Evolutionary conservation across 495 filamentous ascomycete species (phyloP).

Genomic region (Aspergillus cavernicola): DNA sequence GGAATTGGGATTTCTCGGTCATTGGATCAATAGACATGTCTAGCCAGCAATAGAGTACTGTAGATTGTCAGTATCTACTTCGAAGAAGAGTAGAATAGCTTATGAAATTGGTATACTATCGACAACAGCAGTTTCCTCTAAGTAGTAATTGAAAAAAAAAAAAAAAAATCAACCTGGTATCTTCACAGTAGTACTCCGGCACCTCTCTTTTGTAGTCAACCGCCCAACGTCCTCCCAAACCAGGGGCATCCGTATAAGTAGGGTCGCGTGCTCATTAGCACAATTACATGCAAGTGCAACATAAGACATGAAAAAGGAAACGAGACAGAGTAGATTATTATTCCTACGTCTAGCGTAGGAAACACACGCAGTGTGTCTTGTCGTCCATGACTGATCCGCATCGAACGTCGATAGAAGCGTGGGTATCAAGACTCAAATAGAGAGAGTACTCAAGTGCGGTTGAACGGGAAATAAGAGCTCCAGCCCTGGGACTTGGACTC

Average conservation of each 20-base stretch:
- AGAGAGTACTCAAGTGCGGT: not conserved
- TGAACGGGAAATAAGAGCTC: conserved; percentile 14
- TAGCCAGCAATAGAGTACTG: no score
- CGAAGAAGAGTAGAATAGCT: no score
- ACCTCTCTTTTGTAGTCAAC: not conserved
- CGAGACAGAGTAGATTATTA: not conserved
- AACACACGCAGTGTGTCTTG: not conserved
- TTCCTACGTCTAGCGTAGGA: conserved; percentile 1
- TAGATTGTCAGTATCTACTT: no score
- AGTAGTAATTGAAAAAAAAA: no score
- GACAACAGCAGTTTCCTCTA: no score
- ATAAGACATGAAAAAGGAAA: not conserved
- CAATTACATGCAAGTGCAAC: no score
- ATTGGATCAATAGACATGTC: no score
- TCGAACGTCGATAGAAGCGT: not conserved
- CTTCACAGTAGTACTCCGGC: not conserved
- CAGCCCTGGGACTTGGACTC: conserved; percentile 4
- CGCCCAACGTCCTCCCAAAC: not conserved
- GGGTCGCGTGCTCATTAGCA: not conserved
- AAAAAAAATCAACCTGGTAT: not conserved
- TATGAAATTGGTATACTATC: no score
- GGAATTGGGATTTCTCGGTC: no score
- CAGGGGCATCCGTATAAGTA: not conserved
- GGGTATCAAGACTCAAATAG: not conserved
- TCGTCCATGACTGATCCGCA: not conserved